A percentile compares a stretch with the other conserved stretches of the same genome.
phyloP scores from a whole-genome alignment of 768 basidiomycete species.

The Leucocoprinus sp. region DNA sequence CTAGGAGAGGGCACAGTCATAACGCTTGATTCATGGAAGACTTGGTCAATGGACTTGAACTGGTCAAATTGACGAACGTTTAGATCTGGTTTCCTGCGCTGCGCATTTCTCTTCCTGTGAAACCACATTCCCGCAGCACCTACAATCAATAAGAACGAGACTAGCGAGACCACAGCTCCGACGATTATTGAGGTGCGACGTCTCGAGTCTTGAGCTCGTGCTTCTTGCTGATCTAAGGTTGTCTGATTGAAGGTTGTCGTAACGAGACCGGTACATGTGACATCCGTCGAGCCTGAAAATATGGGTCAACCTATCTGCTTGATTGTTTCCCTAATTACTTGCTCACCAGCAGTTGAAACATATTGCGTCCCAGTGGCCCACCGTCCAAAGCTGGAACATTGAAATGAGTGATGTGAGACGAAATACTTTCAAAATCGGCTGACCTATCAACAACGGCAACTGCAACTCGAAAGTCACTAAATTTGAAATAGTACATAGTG shows the following conservation, averaged over 20 bases:
- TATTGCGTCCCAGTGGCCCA: conserved; percentile 27
- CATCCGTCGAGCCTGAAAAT: conserved; percentile 20
- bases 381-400: conserved; percentile 23
- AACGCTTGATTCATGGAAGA: conserved; percentile 5
- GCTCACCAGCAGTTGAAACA: conserved; percentile 23
- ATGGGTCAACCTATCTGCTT: background rate
- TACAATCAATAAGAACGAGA: conserved; percentile 20
- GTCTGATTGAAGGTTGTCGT: conserved; percentile 19
- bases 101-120: conserved; percentile 8
- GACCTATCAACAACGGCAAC: conserved; percentile 35
- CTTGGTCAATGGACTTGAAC: conserved; percentile 10
- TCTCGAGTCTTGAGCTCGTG: conserved; percentile 2
- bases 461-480: conserved; percentile 15
- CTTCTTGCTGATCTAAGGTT: conserved; percentile 9
- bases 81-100: conserved; percentile 1
- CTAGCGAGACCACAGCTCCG: conserved; percentile 24
- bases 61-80: conserved; percentile 14
- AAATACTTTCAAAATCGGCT: conserved; percentile 17
- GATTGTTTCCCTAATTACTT: background rate
- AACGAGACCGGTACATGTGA: conserved; percentile 22
- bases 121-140: conserved; percentile 16
- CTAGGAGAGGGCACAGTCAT: conserved; percentile 4
- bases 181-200: conserved; percentile 19
- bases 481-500: conserved; percentile 3
- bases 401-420: background rate